These are phyloP conservation scores for Diaporthe ampelina DNA, from an alignment of 2,329 filamentous ascomycete species.

Conservation along the genomic window DNA sequence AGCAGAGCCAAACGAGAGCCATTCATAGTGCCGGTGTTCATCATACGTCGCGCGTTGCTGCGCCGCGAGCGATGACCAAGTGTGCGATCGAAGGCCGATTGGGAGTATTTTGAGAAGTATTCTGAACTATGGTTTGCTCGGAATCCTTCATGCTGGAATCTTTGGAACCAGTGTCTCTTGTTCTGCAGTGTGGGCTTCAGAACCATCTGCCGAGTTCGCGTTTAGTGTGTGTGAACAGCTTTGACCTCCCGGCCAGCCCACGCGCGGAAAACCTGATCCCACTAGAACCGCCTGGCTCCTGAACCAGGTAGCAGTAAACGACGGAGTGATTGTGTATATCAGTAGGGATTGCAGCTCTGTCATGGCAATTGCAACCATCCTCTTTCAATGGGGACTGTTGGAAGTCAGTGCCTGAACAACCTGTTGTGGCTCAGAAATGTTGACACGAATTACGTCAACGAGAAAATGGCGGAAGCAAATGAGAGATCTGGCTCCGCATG, in stretches of 20 bases:
- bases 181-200: too few relatives aligned
- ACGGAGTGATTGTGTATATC: background rate
- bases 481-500: too few relatives aligned
- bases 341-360: background rate
- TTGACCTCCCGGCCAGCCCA: background rate
- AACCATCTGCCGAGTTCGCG: too few relatives aligned
- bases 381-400: background rate
- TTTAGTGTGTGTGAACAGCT: too few relatives aligned
- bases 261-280: background rate
- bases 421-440: background rate
- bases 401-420: too few relatives aligned
- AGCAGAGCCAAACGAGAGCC: too few relatives aligned
- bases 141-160: background rate
- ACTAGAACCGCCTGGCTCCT: background rate
- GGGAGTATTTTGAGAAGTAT: too few relatives aligned
- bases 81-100: background rate
- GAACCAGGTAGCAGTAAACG: background rate
- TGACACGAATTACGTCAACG: background rate
- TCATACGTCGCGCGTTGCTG: too few relatives aligned
- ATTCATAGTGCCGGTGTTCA: too few relatives aligned
- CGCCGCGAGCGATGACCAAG: background rate
- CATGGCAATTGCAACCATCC: too few relatives aligned
- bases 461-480: background rate
- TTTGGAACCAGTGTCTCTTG: background rate
- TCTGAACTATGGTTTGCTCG: too few relatives aligned